phyloP scores from a whole-genome alignment of 495 filamentous ascomycete genomes.

The Rostrohypoxylon terebratum region DNA sequence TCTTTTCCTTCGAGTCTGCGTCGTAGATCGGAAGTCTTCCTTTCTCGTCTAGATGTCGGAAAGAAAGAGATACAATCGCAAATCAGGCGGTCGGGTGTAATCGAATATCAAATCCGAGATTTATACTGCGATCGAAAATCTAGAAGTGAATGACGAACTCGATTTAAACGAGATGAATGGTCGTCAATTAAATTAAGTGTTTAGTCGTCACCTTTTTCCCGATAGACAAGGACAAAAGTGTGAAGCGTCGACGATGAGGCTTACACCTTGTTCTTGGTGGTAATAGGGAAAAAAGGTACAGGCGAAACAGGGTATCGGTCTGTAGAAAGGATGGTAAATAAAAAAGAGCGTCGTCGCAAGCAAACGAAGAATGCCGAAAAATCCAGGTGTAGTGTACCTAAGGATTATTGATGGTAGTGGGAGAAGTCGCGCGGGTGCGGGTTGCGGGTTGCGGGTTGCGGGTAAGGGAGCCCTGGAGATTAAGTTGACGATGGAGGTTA shows the following conservation, averaged over 20 bases:
- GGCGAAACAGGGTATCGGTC: conserved; percentile 43
- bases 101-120: conserved; percentile 63
- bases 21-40: conserved; percentile 27
- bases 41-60: conserved; percentile 42
- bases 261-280: conserved; percentile 37
- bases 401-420: conserved; percentile 8
- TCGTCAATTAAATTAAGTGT: conserved; percentile 50
- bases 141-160: conserved; percentile 44
- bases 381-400: conserved; percentile 8
- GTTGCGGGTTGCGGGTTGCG: not conserved
- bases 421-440: not conserved
- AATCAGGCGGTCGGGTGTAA: conserved; percentile 21
- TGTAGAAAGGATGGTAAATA: conserved; percentile 34
- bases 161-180: conserved; percentile 21
- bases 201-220: conserved; percentile 34
- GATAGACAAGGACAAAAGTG: conserved; percentile 37
- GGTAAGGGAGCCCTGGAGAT: conserved; percentile 1
- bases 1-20: conserved; percentile 25
- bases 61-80: conserved; percentile 43
- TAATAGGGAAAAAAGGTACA: conserved; percentile 33
- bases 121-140: conserved; percentile 36
- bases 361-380: conserved; percentile 12
- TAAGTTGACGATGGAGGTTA: conserved; percentile 25
- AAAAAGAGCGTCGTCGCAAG: conserved; percentile 41
- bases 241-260: conserved; percentile 35